Base-by-base conservation (phyloP, 805 yeast species). In the Suhomyces sp. region DNA sequence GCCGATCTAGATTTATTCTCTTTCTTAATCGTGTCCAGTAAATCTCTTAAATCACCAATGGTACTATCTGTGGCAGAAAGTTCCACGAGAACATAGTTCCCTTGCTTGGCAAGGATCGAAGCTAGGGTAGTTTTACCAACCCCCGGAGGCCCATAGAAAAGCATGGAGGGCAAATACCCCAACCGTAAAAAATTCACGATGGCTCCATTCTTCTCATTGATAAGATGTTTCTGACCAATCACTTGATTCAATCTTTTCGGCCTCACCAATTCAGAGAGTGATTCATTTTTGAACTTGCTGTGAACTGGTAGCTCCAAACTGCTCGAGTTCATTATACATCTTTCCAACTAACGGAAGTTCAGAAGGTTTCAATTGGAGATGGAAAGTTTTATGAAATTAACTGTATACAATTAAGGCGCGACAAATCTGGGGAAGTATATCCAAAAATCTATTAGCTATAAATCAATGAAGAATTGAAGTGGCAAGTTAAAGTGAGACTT, bases 121-220 rank as follows among this genome's bases (percentile, higher is more conserved):
- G 95, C 93, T 18, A 93, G 54, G 0, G 96, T 83, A 0, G 98
- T 93, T 54, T 93, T 93, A 70, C 93, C 91, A 3, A 88, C 90
- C 0, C 98, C 98, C 2, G 97, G 95, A 1, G 95, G 95, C 0
- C 99, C 99, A 85, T 93, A 84, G 4, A 93, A 62, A 2, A 93
- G 78, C 78, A 93, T 72, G 0, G 96, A 88, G 1, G 97, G 97
- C 6, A 85, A 65, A 30, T 70, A 65, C n/a, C 82, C 77, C 59
- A 73, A 61, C 23, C 72, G 69, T 2, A 90, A 68, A 41, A 84
- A 84, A 28, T 80, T 80, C 18, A 78, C 63, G 2, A 91, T 61
- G 3, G 81, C 65, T 1, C 96, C 95, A 6, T 69, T 65, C 9
- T 42, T 29, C 2, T 63, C 59, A 0, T 85, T 83, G 4, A 91